Evolutionary conservation across 495 filamentous ascomycete genomes (phyloP), one percentile per base, ranked within the genome.

Genomic region (Ascobolus immersus): DNA sequence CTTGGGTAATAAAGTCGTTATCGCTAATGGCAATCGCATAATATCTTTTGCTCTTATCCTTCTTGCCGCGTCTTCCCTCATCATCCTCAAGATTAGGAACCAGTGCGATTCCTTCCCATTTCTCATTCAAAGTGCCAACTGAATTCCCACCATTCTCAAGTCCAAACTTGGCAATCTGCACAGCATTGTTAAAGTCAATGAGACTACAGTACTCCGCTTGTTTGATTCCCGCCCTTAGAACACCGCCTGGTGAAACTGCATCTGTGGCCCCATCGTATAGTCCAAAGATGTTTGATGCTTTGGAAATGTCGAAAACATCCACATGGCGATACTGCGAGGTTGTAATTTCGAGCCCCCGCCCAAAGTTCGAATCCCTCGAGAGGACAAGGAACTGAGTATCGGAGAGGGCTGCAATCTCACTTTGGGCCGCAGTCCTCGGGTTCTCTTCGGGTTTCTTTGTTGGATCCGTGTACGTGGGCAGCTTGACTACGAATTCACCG

Each of bases 1-100:
- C 57, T 49, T 80, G 69, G 3, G 75, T 81, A 29, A 81, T 69
- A 40, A 80, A 79, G 49, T 82, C 75, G 50, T 86, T 79, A 42
- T 82, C 77, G 40, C 62, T 71, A 20, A 76, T 47, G 20, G 61
- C 64, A 40, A 81, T 64, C 34, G 80, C 49, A 49, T 65, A 79
- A 43, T 63, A 80, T n/a, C n/a, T n/a, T n/a, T n/a, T n/a, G n/a
- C n/a, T n/a, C n/a, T n/a, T n/a, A n/a, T n/a, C n/a, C n/a, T n/a
- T n/a, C n/a, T n/a, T n/a, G n/a, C n/a, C n/a, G n/a, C n/a, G n/a
- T n/a, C n/a, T n/a, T n/a, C n/a, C n/a, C 54, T 77, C 72, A 23
- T 64, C 57, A 27, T 39, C 48, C 32, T 45, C 44, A 41, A 71
- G 59, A 7, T 70, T 69, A 1, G 75, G 73, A 5, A 71, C 58